phyloP scores from a whole-genome alignment of 352 stramenopile genomes.

The Phytophthora ramorum region DNA sequence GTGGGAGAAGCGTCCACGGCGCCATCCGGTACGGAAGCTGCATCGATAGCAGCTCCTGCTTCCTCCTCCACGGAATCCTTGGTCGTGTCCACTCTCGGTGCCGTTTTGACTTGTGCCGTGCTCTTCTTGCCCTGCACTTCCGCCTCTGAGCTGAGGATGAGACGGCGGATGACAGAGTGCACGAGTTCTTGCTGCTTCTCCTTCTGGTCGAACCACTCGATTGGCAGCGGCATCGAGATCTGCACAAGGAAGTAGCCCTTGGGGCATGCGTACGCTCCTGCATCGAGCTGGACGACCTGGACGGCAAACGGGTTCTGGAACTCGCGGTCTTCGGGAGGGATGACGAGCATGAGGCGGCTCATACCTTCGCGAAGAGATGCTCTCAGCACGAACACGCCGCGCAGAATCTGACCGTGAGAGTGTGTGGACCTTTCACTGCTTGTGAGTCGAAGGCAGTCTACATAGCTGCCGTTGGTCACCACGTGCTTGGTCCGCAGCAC shows the following conservation, averaged over 20 bases:
- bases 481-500: constrained; percentile 57
- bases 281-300: constrained; percentile 79
- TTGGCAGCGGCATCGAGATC: constrained; percentile 60
- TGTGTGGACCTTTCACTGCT: constrained; percentile 3
- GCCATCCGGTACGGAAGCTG: not conserved
- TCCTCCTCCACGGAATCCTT: constrained; percentile 2
- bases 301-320: constrained; percentile 70
- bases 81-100: not conserved
- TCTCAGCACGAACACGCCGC: constrained; percentile 64
- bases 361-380: constrained; percentile 46
- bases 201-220: constrained; percentile 47
- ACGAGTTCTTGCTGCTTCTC: constrained; percentile 48
- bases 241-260: constrained; percentile 68
- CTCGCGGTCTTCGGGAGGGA: constrained; percentile 62
- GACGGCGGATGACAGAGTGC: constrained; percentile 40
- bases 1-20: not conserved
- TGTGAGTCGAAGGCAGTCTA: constrained; percentile 31
- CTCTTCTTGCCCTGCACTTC: constrained; percentile 20
- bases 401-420: constrained; percentile 51
- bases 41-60: not conserved
- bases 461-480: constrained; percentile 68
- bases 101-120: not conserved
- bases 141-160: constrained; percentile 30
- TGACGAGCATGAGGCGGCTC: constrained; percentile 68
- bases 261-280: constrained; percentile 67